Evolutionary conservation across 2,329 filamentous ascomycete species (phyloP).

Genomic region (Cryoendolithus antarcticus): DNA sequence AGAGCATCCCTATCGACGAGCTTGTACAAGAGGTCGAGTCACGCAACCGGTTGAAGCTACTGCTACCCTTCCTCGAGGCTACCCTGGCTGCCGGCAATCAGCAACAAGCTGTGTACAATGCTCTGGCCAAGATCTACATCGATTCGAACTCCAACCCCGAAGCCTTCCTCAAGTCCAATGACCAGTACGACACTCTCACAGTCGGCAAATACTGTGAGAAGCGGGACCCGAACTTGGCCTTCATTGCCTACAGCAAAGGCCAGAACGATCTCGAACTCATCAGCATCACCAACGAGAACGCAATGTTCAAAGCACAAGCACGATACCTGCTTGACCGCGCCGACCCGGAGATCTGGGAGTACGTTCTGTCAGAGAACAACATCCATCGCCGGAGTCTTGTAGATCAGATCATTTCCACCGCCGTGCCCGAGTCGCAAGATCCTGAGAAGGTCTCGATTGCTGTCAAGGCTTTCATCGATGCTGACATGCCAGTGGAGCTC

Average conservation of each 20-base stretch:
- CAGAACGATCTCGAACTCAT: constrained; percentile 96
- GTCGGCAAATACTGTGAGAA: constrained; percentile 99
- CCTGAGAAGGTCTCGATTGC: constrained; percentile 91
- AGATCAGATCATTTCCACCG: constrained; percentile 91
- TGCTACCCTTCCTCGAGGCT: constrained; percentile 89
- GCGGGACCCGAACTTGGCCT: constrained; percentile 88
- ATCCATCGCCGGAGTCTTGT: constrained; percentile 85
- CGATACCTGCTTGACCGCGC: constrained; percentile 86
- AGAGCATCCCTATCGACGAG: constrained; percentile 83
- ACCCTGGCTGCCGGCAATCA: constrained; percentile 83
- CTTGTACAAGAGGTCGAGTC: constrained; percentile 91
- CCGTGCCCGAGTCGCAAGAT: constrained; percentile 74
- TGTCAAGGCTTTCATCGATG: constrained; percentile 82
- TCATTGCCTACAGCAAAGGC: constrained; percentile 90
- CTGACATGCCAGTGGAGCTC: constrained; percentile 82
- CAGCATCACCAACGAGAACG: constrained; percentile 96
- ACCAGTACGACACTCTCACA: constrained; percentile 81
- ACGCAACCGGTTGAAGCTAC: constrained; percentile 86
- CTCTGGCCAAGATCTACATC: constrained; percentile 97
- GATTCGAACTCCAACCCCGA: constrained; percentile 97
- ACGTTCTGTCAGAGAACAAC: constrained; percentile 92
- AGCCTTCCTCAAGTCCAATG: constrained; percentile 94
- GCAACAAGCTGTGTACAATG: constrained; percentile 94
- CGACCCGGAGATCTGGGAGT: constrained; percentile 83
- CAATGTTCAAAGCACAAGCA: constrained; percentile 98